phyloP scores from a whole-genome alignment of 2,329 filamentous ascomycete genomes.

The Talaromyces sp. region DNA sequence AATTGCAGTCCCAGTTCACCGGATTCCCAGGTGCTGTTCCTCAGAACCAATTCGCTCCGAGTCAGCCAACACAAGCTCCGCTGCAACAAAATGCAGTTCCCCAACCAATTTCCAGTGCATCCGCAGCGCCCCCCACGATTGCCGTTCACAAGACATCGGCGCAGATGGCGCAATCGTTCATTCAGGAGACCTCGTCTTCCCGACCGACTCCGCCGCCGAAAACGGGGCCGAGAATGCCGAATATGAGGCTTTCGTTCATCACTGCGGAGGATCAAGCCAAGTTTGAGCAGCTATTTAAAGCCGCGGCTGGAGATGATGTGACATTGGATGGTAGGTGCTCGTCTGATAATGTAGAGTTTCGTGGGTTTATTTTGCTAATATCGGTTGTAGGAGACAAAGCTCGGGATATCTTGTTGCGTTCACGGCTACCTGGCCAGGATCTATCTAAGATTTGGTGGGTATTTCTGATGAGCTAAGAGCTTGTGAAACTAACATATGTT shows the following conservation, averaged over 20 bases:
- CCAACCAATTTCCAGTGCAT: slow-evolving; percentile 43
- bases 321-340: slow-evolving; percentile 66
- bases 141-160: slow-evolving; percentile 58
- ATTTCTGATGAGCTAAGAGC: not conserved
- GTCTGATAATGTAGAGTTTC: slow-evolving; percentile 14
- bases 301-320: slow-evolving; percentile 78
- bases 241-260: slow-evolving; percentile 91
- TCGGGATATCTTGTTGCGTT: slow-evolving; percentile 80
- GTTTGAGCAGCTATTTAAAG: slow-evolving; percentile 97
- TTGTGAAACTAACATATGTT: slow-evolving; percentile 9
- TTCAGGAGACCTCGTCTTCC: slow-evolving; percentile 48
- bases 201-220: slow-evolving; percentile 61
- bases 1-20: slow-evolving; percentile 60
- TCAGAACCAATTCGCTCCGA: slow-evolving; percentile 29
- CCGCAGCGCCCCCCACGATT: slow-evolving; percentile 45
- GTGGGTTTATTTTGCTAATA: slow-evolving; percentile 19
- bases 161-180: slow-evolving; percentile 63
- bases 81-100: slow-evolving; percentile 21
- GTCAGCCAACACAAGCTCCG: slow-evolving; percentile 19
- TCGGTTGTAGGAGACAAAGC: slow-evolving; percentile 67
- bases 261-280: slow-evolving; percentile 92
- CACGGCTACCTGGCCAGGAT: slow-evolving; percentile 79
- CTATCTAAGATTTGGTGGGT: slow-evolving; percentile 85
- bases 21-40: slow-evolving; percentile 46
- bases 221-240: slow-evolving; percentile 73